Base-by-base conservation (phyloP, 2,329 filamentous ascomycete genomes). In the Cladosporium sp. region DNA sequence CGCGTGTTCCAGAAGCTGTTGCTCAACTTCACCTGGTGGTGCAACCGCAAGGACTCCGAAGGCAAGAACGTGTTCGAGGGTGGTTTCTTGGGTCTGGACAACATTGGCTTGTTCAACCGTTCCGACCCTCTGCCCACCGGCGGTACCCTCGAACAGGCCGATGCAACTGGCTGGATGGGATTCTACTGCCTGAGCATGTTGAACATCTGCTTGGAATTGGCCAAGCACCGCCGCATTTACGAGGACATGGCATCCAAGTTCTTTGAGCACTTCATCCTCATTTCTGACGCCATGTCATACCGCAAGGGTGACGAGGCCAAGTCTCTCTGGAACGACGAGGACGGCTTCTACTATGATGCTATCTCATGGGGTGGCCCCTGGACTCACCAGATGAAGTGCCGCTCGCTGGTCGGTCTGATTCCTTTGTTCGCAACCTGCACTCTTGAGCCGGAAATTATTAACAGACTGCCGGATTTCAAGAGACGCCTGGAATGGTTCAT, bases 1-100 rank as follows among this genome's bases (percentile, higher is more conserved):
- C 88, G 94, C 23, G 93, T 97, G 5, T 98, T 98, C 82, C 95
- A 98, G 76, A 98, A 98, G 78, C 80, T 98, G 67, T 83, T 98
- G 28, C 84, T 98, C 69, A 98, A 98, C 81, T 98, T 98, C 78
- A 98, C 95, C 4, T 98, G 95, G 95, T 98, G 94, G 94, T 94
- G 97, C 23, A 98, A 98, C 77, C 90, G 94, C 66, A 98, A 98
- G 79, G 94, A 98, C 73, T 85, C 86, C 12, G 92, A 97, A 11
- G 94, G 93, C 73, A 98, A 98, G 82, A 97, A 98, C 74, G 91
- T 98, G 31, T 98, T 98, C 71, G 95, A 98, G 76, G 95, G 94
- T 71, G 94, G 94, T 52, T 98, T 98, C 83, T 83, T 98, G 8
- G 94, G 94, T 55, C 83, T 98, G 62, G 94, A 98, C 85, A 98